These are phyloP conservation scores for Exophiala dermatitidis DNA, from an alignment of 2,329 filamentous ascomycete genomes.

Conservation along the genomic window DNA sequence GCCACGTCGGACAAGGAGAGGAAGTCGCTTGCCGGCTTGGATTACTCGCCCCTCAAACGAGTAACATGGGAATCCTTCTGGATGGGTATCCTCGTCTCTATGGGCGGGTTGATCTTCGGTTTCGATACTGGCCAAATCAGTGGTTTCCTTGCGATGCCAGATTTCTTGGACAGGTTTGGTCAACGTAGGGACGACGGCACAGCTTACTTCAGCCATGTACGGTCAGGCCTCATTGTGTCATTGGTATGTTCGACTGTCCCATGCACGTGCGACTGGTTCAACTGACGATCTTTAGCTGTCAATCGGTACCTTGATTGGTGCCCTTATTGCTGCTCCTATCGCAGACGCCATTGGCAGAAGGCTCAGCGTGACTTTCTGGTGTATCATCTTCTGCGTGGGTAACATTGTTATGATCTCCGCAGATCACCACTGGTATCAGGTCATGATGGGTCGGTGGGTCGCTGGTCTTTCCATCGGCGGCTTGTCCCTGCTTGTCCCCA, in stretches of 20 bases:
- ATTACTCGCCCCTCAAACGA: conserved; percentile 26
- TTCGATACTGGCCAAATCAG: conserved; percentile 42
- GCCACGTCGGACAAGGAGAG: conserved; percentile 14
- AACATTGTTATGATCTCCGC: conserved; percentile 41
- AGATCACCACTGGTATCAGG: conserved; percentile 55
- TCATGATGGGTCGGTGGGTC: conserved; percentile 50
- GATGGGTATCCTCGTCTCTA: conserved; percentile 42
- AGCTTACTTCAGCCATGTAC: conserved; percentile 39
- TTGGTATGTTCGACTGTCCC: conserved; percentile 29
- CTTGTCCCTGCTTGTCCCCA: conserved; percentile 38
- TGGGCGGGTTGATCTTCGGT: conserved; percentile 40
- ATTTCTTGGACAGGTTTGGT: conserved; percentile 38
- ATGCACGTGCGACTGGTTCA: neutral
- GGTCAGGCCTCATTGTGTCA: conserved; percentile 38
- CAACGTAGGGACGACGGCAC: conserved; percentile 32
- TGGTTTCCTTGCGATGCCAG: conserved; percentile 38
- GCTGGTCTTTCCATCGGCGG: conserved; percentile 41
- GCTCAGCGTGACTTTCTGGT: conserved; percentile 38
- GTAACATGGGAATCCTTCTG: conserved; percentile 35
- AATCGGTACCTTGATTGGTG: conserved; percentile 66
- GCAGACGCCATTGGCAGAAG: conserved; percentile 40
- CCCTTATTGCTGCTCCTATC: conserved; percentile 47
- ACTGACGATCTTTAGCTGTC: conserved; percentile 46
- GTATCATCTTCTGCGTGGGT: conserved; percentile 35
- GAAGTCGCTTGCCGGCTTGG: conserved; percentile 23